These are phyloP conservation scores for Cutaneotrichosporon cutaneum DNA, from an alignment of 1,284 basidiomycete species.

Conservation along the genomic window DNA sequence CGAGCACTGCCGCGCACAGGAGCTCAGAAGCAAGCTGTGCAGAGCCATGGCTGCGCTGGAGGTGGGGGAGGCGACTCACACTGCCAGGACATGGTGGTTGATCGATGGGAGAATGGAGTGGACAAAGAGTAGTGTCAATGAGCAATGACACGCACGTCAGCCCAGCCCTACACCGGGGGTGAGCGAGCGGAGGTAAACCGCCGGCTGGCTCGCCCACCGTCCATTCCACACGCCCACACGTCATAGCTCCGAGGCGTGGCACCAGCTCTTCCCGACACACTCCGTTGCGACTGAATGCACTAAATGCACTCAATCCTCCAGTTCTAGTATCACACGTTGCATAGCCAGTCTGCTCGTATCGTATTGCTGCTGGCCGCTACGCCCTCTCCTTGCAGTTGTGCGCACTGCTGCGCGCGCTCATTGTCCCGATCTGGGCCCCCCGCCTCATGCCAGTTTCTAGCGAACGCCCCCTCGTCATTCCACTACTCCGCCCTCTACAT, in stretches of 20 bases:
- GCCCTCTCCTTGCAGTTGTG: too few species aligned
- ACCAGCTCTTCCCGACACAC: neutral
- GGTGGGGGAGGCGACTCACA: slow-evolving; percentile 15
- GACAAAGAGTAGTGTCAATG: neutral
- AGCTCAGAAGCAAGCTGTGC: too few species aligned
- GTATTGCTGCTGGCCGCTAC: neutral
- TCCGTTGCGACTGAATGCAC: neutral
- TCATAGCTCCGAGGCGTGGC: slow-evolving; percentile 12
- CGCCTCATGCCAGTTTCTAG: too few species aligned
- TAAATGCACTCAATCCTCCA: neutral
- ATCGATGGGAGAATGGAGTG: neutral
- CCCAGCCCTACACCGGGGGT: too few species aligned
- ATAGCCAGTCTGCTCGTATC: neutral
- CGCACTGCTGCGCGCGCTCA: too few species aligned
- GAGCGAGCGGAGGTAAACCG: slow-evolving; percentile 1
- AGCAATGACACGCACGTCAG: slow-evolving; percentile 2
- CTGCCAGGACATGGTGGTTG: slow-evolving; percentile 26
- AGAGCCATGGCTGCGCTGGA: neutral
- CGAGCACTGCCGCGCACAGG: too few species aligned
- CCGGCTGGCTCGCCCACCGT: neutral
- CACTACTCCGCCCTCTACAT: neutral
- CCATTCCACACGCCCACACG: slow-evolving; percentile 10
- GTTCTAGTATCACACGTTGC: neutral
- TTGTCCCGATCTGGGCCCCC: neutral
- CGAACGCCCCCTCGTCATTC: neutral